Base-by-base conservation (phyloP, 495 filamentous ascomycete genomes). In the Diplogelasinospora grovesii region DNA sequence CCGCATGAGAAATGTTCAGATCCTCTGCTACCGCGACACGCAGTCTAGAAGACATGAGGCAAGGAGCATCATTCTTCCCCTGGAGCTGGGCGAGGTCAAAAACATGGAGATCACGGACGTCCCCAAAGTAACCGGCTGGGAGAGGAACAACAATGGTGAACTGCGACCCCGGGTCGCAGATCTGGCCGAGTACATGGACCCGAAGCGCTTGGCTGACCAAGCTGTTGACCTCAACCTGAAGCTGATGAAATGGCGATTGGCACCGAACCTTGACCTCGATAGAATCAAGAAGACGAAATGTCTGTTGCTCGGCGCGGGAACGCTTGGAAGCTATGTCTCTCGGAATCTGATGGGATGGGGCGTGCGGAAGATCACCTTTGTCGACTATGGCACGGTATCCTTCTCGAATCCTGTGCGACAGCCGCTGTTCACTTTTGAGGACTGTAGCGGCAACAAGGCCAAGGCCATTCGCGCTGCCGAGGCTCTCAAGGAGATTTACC, bases 351-450 rank as follows among this genome's bases (percentile, higher is more conserved):
- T 96, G 74, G 92, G 87, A 14, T 98, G 92, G 92, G 92, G 92
- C 15, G 89, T 95, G n/a, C 78, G 82, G 35, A 89, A 88, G 57
- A 94, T 98, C 49, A 96, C 90, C 1, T 95, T 98, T 60, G 75
- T 98, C 33, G 92, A 98, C 57, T 93, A 92, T 50, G 90, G 83
- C n/a, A 79, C 70, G 2, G 87, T 98, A 28, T 94, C 87, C 19
- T 97, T 89, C 57, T 96, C 90, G n/a, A 98, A 98, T 52, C 92
- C 92, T 1, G 92, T 97, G 28, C 79, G 92, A 31, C 92, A 98
- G 56, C 90, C 92, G 1, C 69, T 98, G 10, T 98, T 90, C 60
- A 77, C 81, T 33, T 95, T 92, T 52, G 70, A 82, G 29, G 93
- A 98, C 58, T 96, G 92, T 56, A 70, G 83, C 18, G 92, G 92